These are phyloP conservation scores for Eimeria praecox DNA, from an alignment of 169 alveolate genomes.

Conservation along the genomic window DNA sequence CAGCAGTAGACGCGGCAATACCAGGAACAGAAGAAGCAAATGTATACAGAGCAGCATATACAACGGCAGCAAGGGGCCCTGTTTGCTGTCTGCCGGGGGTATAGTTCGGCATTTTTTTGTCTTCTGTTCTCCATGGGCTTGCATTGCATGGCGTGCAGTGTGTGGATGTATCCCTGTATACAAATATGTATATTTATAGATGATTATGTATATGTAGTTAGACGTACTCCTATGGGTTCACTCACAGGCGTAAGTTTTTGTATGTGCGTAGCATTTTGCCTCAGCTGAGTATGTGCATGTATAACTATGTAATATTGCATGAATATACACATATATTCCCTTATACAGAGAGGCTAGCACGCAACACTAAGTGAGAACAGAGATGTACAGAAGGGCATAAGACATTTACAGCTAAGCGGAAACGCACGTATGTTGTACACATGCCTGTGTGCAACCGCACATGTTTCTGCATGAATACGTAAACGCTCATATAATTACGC, in stretches of 20 bases:
- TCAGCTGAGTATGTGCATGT: background rate
- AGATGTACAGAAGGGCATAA: background rate
- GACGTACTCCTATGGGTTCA: background rate
- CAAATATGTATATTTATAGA: background rate
- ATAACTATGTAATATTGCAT: too few relatives aligned
- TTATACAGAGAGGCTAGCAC: background rate
- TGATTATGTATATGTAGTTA: background rate
- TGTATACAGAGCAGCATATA: background rate
- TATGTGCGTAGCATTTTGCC: background rate
- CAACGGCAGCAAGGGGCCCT: too few relatives aligned
- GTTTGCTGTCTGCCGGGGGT: background rate
- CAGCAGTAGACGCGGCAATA: background rate
- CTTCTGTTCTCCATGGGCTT: background rate
- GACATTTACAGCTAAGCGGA: background rate
- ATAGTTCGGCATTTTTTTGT: too few relatives aligned
- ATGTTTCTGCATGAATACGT: background rate
- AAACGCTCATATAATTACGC: background rate
- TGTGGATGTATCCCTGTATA: background rate
- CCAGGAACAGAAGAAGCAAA: background rate
- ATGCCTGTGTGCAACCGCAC: background rate
- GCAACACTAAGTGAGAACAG: background rate
- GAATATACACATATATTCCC: background rate
- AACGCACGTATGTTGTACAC: background rate
- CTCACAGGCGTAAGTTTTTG: background rate
- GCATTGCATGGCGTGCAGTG: background rate